Base-by-base conservation (phyloP, 192 early-diverging fungal species). In the Linnemannia exigua region DNA sequence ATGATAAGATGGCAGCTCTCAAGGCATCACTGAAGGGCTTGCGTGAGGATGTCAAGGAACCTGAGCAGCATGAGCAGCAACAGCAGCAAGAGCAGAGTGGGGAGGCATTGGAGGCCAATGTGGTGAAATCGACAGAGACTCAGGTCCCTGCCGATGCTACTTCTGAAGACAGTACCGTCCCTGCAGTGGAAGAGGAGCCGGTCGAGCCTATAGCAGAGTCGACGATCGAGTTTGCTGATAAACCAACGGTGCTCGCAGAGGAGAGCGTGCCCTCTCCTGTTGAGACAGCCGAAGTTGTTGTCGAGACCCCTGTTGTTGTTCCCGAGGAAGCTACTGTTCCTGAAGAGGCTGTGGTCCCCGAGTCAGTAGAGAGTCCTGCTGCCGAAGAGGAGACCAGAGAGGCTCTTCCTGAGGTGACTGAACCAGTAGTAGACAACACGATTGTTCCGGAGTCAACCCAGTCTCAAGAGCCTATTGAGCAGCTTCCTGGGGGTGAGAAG, bases 211-310 rank as follows among this genome's bases (percentile, higher is more conserved):
- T 54, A 19, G 38, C 75, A 35, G 75, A 67, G 31, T 69, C 70
- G 11, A 77, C 81, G 16, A 63, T 76, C 25, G 70, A 83, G 71
- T 71, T 69, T 44, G 44, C 41, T 36, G 81, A 77, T 19, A 38
- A 44, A 8, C 79, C 79, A 19, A 74, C 67, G 25, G 48, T 20
- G 20, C 19, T 14, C 19, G 44, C 58, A 11, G 22, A 48, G 20
- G 67, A 78, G 22, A 46, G 44, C 37, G 74, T 66, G 52, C 28
- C 36, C 14, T 12, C 41, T 41, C 54, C 52, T 28, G 28, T 14
- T 33, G 58, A 63, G 28, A 31, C 58, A 31, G 28, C 28, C 58
- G 28, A 63, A 25, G 28, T 25, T 63, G 25, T 14, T 63, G 12
- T 63, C 14, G 58, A 63, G 58, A 28, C 58, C 58, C 58, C 58